Base-by-base conservation (phyloP, 176 grass and related monocot species). In the Eragrostis curvula region DNA sequence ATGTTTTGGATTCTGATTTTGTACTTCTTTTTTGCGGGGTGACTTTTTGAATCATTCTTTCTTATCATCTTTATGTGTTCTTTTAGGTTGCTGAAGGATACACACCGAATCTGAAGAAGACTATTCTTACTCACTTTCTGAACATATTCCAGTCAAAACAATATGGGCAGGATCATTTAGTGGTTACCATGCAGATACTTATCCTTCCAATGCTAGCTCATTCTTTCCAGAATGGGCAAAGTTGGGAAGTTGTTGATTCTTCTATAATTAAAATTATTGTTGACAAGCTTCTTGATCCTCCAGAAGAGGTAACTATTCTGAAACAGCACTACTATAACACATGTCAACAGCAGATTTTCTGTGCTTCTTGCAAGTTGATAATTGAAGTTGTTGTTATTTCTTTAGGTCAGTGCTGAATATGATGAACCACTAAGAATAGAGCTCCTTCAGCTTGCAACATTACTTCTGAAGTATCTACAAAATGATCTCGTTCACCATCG, bases 161-260 rank as follows among this genome's bases (percentile, higher is more conserved):
- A 68, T 99, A 93, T 87, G 96, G 90, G 12, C 93, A 99, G 84
- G 96, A 99, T 88, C 96, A 99, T 88, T 88, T 99, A 81, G 96
- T 99, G 78, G 80, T 96, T 86, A 91, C 96, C 15, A 96, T 99
- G 96, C 96, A 99, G 84, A 99, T 99, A 82, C 90, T 99, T 53
- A 96, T 99, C 59, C 96, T 99, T 82, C 96, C 96, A 70, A 99
- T 99, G 96, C 75, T 99, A 71, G 93, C 96, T 68, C 91, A 99
- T 85, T 94, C 96, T 88, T 99, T 99, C 86, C 96, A 99, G 83
- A 93, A 96, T 86, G 85, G 71, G 40, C 96, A 96, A 71, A 99
- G 90, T 80, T 96, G 96, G 96, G 96, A 99, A 87, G 96, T 99
- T 71, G 88, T 99, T 68, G 96, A 99, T 89, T 66, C 87, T 71